Percentiles rank a stretch among this genome's conserved stretches.
Conservation (phyloP, 2,329 filamentous ascomycete species). For the Trichoderma sp. region DNA sequence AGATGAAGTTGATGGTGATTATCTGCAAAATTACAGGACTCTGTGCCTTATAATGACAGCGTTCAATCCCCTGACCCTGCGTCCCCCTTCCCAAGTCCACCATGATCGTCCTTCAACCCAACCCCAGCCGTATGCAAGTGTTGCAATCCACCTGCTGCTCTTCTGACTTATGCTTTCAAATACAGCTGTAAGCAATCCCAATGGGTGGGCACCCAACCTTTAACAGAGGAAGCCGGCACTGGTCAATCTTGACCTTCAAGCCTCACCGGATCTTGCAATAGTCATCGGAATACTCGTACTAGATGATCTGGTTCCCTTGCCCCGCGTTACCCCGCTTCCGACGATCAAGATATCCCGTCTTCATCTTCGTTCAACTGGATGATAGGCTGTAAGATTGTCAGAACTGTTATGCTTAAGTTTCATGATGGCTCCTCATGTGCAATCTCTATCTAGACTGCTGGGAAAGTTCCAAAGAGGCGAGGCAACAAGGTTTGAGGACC, state of each 20-base stretch:
- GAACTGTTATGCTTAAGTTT: too few relatives aligned
- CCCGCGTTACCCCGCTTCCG: constrained; percentile 13
- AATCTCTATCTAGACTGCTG: too few relatives aligned
- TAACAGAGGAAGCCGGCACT: background rate
- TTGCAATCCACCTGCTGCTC: background rate
- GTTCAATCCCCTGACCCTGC: background rate
- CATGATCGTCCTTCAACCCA: too few relatives aligned
- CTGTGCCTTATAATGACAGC: background rate
- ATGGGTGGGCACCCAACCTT: background rate
- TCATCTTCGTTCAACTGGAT: too few relatives aligned
- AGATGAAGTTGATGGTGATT: background rate
- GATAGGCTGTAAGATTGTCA: too few relatives aligned
- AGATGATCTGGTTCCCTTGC: background rate
- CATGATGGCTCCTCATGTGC: too few relatives aligned
- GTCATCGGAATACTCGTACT: background rate
- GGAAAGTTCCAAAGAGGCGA: too few relatives aligned
- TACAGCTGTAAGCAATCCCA: background rate
- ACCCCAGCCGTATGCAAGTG: background rate
- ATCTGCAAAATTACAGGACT: background rate
- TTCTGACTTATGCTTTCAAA: background rate
- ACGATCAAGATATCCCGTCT: background rate
- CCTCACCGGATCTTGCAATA: background rate
- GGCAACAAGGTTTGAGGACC: too few relatives aligned
- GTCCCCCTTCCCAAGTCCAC: background rate
- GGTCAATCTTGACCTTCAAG: too few relatives aligned